phyloP scores from a whole-genome alignment of 352 stramenopile genomes.

The Phytophthora idaei region DNA sequence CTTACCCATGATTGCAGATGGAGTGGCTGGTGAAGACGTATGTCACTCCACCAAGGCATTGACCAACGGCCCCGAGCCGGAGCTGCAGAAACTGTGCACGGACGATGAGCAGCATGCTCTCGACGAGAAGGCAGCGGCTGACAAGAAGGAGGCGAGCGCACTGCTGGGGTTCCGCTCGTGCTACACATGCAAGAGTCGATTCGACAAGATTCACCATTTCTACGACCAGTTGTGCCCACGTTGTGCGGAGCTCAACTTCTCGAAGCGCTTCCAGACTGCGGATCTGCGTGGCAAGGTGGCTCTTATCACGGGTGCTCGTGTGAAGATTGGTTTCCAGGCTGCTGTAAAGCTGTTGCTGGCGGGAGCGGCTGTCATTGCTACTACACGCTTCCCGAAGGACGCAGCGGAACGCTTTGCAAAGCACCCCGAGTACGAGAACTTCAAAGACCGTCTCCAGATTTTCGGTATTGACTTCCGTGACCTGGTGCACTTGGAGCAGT shows the following conservation, averaged over 20 bases:
- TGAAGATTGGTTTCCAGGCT: constrained; percentile 98
- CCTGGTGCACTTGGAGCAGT: constrained; percentile 95
- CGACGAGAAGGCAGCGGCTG: constrained; percentile 52
- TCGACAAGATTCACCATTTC: constrained; percentile 96
- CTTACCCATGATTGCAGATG: constrained; percentile 92
- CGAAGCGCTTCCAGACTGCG: constrained; percentile 93
- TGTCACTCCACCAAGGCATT: constrained; percentile 51
- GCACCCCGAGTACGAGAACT: constrained; percentile 93
- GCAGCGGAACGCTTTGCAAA: constrained; percentile 89
- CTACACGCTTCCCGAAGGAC: constrained; percentile 95
- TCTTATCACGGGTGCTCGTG: constrained; percentile 94
- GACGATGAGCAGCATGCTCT: constrained; percentile 56
- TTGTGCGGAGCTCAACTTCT: constrained; percentile 94
- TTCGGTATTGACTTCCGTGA: constrained; percentile 97
- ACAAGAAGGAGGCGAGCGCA: constrained; percentile 64
- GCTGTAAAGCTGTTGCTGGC: constrained; percentile 94
- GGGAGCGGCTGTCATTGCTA: constrained; percentile 94
- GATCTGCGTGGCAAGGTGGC: constrained; percentile 91
- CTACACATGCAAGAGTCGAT: constrained; percentile 96
- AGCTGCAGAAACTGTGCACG: constrained; percentile 65
- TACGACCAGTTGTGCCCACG: constrained; percentile 95
- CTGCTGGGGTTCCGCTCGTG: constrained; percentile 92
- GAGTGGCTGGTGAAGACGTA: constrained; percentile 74
- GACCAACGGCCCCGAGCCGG: constrained; percentile 25
- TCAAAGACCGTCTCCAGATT: constrained; percentile 94